Evolutionary conservation across 805 yeast genomes (phyloP).

Genomic region (Wickerhamiella australiensis): DNA sequence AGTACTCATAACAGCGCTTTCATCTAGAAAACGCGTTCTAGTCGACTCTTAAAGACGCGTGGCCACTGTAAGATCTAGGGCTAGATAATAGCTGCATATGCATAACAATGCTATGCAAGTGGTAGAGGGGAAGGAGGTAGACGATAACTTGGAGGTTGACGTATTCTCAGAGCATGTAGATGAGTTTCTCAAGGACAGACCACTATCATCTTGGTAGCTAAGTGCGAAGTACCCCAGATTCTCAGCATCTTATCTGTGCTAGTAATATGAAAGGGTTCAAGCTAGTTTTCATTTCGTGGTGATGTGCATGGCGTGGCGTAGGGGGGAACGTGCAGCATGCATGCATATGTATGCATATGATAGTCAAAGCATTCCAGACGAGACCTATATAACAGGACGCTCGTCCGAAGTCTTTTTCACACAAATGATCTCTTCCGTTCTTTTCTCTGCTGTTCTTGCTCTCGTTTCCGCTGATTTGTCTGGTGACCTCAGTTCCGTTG

Average conservation of each 20-base stretch:
- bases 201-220: too few species aligned
- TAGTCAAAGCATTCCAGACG: neutral
- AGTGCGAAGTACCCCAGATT: too few species aligned
- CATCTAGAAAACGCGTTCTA: too few species aligned
- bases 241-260: too few species aligned
- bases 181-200: too few species aligned
- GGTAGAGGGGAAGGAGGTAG: neutral
- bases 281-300: neutral
- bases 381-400: neutral
- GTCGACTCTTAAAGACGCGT: neutral
- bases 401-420: neutral
- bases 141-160: too few species aligned
- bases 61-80: neutral
- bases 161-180: too few species aligned
- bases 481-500: constrained; percentile 16
- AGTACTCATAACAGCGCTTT: too few species aligned
- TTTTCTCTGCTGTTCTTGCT: constrained; percentile 11
- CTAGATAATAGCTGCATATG: neutral
- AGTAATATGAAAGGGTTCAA: neutral
- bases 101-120: neutral
- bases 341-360: neutral
- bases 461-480: constrained; percentile 10
- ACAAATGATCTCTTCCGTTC: constrained; percentile 3
- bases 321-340: too few species aligned
- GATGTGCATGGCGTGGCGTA: too few species aligned